Evolutionary conservation across 495 filamentous ascomycete genomes (phyloP).

Genomic region (Aspergillus conjunctus): DNA sequence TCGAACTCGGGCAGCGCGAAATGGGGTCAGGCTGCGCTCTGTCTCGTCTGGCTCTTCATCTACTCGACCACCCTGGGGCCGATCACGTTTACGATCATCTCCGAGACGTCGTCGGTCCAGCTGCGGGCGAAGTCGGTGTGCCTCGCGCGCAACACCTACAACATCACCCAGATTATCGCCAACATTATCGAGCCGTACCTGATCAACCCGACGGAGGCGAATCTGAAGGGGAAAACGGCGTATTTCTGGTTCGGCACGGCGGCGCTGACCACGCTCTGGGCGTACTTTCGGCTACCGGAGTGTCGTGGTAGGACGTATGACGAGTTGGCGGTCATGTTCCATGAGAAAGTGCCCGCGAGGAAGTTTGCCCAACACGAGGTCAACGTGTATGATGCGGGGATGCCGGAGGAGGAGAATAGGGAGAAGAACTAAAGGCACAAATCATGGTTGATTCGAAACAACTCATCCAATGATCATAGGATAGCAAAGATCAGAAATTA

Average conservation of each 20-base stretch:
- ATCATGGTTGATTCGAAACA: background rate
- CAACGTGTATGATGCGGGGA: slow-evolving; percentile 39
- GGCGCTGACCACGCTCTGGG: slow-evolving; percentile 64
- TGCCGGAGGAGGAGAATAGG: slow-evolving; percentile 25
- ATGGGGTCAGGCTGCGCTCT: slow-evolving; percentile 52
- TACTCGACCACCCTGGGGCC: slow-evolving; percentile 73
- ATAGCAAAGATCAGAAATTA: too few species aligned
- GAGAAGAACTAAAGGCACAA: background rate
- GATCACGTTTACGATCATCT: slow-evolving; percentile 70
- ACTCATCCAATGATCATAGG: too few species aligned
- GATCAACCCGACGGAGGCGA: slow-evolving; percentile 68
- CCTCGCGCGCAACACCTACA: slow-evolving; percentile 49
- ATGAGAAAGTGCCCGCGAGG: slow-evolving; percentile 56
- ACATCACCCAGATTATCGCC: slow-evolving; percentile 63
- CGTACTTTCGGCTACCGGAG: slow-evolving; percentile 70
- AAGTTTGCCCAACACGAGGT: slow-evolving; percentile 62
- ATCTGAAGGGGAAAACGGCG: slow-evolving; percentile 65
- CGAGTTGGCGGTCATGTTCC: slow-evolving; percentile 68
- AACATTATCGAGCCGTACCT: slow-evolving; percentile 63
- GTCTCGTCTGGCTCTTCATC: slow-evolving; percentile 66
- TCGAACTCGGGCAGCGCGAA: slow-evolving; percentile 28
- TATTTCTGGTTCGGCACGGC: slow-evolving; percentile 72
- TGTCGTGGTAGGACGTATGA: slow-evolving; percentile 65
- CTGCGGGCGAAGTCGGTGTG: slow-evolving; percentile 47
- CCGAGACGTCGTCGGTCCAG: slow-evolving; percentile 67